phyloP scores from a whole-genome alignment of 352 stramenopile genomes.

The Phytophthora multivora region DNA sequence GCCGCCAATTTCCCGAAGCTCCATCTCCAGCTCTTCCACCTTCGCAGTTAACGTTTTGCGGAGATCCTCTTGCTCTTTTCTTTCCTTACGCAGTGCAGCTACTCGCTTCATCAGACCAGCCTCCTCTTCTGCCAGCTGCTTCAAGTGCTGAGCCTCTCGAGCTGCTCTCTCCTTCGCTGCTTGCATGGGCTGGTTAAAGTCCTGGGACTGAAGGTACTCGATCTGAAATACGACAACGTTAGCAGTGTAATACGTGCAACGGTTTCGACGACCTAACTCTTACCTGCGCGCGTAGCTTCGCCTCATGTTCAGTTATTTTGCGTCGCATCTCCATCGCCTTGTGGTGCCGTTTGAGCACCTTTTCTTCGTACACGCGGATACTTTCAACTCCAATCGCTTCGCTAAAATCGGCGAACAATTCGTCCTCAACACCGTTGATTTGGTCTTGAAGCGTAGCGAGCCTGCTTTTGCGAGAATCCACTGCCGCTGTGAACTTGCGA shows the following conservation, averaged over 20 bases:
- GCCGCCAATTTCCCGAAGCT: constrained; percentile 64
- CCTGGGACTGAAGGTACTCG: constrained; percentile 67
- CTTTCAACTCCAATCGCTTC: constrained; percentile 74
- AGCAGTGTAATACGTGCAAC: neutral
- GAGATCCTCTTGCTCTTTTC: constrained; percentile 60
- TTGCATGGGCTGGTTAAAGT: constrained; percentile 59
- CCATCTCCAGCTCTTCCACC: constrained; percentile 61
- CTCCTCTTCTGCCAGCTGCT: constrained; percentile 62
- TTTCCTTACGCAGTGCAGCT: constrained; percentile 70
- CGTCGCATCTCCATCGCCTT: constrained; percentile 71
- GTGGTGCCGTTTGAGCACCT: constrained; percentile 87
- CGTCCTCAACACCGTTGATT: constrained; percentile 79
- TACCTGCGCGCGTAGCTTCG: constrained; percentile 86
- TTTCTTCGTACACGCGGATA: constrained; percentile 94
- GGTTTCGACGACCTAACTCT: neutral
- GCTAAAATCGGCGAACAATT: constrained; percentile 89
- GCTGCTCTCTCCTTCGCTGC: constrained; percentile 48
- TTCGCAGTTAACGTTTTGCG: constrained; percentile 38
- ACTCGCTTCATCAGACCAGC: constrained; percentile 48
- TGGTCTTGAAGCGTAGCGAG: constrained; percentile 55
- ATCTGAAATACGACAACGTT: constrained; percentile 37
- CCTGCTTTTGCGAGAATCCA: constrained; percentile 50
- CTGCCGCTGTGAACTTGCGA: constrained; percentile 54
- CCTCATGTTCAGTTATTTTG: constrained; percentile 78
- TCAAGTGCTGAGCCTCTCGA: constrained; percentile 57